Conservation (phyloP, 352 stramenopile species). For the Pythium monospermum region DNA sequence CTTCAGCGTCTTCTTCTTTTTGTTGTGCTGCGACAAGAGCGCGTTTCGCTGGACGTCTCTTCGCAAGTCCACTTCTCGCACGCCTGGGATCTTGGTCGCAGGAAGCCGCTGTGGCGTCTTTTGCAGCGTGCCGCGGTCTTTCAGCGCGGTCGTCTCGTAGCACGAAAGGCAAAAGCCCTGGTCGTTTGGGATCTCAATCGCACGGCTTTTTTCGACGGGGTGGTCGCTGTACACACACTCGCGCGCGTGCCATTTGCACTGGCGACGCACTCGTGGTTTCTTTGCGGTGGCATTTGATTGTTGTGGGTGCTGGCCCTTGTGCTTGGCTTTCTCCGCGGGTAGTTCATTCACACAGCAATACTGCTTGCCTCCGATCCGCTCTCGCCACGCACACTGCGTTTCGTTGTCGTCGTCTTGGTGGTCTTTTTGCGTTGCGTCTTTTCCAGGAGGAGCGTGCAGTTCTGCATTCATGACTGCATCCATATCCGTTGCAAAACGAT, state of each 20-base stretch:
- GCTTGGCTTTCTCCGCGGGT: slow-evolving; percentile 2
- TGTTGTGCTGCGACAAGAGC: too few species aligned
- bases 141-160: slow-evolving; percentile 43
- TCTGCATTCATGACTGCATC: slow-evolving; percentile 17
- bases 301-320: neutral
- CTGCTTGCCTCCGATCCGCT: slow-evolving; percentile 24
- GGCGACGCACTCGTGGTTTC: slow-evolving; percentile 7
- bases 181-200: slow-evolving; percentile 58
- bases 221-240: slow-evolving; percentile 44
- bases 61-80: slow-evolving; percentile 27
- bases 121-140: slow-evolving; percentile 37
- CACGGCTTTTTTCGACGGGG: slow-evolving; percentile 36
- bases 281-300: neutral
- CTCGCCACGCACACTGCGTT: slow-evolving; percentile 18
- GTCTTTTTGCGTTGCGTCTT: neutral
- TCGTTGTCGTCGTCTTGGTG: neutral
- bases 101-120: slow-evolving; percentile 32
- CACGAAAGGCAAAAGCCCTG: slow-evolving; percentile 50
- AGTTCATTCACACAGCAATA: slow-evolving; percentile 25
- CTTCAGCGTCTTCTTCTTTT: neutral
- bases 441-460: slow-evolving; percentile 1
- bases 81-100: slow-evolving; percentile 34
- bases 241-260: slow-evolving; percentile 51
- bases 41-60: slow-evolving; percentile 21
- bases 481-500: slow-evolving; percentile 14